Base-by-base conservation (phyloP, 2,329 filamentous ascomycete species). In the Sporothrix schenckii region DNA sequence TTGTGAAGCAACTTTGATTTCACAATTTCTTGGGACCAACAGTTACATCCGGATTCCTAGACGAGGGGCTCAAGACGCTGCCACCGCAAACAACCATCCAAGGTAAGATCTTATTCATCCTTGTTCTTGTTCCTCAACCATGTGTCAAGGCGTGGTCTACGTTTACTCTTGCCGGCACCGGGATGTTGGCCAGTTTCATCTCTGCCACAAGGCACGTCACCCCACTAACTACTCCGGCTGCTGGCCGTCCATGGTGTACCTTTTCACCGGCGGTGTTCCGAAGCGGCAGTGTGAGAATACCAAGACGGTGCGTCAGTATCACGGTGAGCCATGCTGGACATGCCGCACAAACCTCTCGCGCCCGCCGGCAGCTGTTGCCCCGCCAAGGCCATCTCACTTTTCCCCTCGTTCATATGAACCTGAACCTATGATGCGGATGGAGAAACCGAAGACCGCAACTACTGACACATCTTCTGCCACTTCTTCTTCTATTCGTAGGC, bases 91-190 rank as follows among this genome's bases (percentile, higher is more conserved):
- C 21, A 16, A 19, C n/a, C 34, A 2, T 19, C 14, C 39, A 16
- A 63, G 58, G 58, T 63, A 63, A 63, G 39, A 14, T 6, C 34
- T 13, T 19, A 7, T 13, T n/a, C n/a, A 2, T 16, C 27, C 27
- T 27, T 13, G 14, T 39, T 9, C 30, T 21, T 21, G 13, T 21
- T 50, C 61, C 11, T 56, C 10, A 27, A 69, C 13, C 19, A 72
- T 72, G 71, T 72, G 71, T n/a, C 69, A 66, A 30, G 44, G 44
- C 16, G n/a, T 54, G 3, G 52, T 70, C 66, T 24, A 60, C n/a
- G 52, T 68, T 24, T 72, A 63, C 66, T 19, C 58, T 49, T 72
- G 71, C 69, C 69, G 58, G 16, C 71, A 72, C 61, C 65, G 69
- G 2, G 58, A 68, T 49, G 53, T 63, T 24, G 54, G 63, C 34